Evolutionary conservation across 345 rosid genomes (phyloP).

Genomic region (Garcia nutans): DNA sequence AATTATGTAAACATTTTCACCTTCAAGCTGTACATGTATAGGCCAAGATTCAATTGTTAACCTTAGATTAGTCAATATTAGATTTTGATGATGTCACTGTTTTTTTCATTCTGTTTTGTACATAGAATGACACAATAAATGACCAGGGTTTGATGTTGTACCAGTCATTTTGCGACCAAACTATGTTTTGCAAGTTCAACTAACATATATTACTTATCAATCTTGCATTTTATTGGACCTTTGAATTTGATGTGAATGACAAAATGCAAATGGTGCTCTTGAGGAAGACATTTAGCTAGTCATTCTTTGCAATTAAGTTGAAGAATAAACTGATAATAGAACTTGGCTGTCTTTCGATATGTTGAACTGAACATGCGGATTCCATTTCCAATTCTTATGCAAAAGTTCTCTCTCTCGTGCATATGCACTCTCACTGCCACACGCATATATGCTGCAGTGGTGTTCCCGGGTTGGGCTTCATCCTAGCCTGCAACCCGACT

Average conservation of each 20-base stretch:
- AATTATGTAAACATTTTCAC: neutral
- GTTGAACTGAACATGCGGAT: too few species aligned
- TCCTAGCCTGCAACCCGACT: too few species aligned
- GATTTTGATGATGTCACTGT: slow-evolving; percentile 22
- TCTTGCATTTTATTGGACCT: neutral
- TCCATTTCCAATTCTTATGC: too few species aligned
- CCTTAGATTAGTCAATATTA: slow-evolving; percentile 12
- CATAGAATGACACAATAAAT: slow-evolving; percentile 28
- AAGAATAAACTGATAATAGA: too few species aligned
- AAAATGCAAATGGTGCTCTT: neutral
- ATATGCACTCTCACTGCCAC: too few species aligned
- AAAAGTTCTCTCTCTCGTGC: too few species aligned
- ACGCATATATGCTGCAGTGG: too few species aligned
- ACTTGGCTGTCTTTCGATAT: too few species aligned
- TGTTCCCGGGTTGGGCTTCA: too few species aligned
- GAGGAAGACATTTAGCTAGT: neutral
- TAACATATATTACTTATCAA: neutral
- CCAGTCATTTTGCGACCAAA: neutral
- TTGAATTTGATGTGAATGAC: neutral
- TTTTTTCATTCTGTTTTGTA: slow-evolving; percentile 42
- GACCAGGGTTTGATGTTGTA: neutral
- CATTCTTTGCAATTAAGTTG: too few species aligned
- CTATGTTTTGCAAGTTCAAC: neutral
- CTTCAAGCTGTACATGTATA: slow-evolving; percentile 36
- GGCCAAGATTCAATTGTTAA: slow-evolving; percentile 5